phyloP scores from a whole-genome alignment of 1,139 yeast genomes.

The Taphrina deformans region DNA sequence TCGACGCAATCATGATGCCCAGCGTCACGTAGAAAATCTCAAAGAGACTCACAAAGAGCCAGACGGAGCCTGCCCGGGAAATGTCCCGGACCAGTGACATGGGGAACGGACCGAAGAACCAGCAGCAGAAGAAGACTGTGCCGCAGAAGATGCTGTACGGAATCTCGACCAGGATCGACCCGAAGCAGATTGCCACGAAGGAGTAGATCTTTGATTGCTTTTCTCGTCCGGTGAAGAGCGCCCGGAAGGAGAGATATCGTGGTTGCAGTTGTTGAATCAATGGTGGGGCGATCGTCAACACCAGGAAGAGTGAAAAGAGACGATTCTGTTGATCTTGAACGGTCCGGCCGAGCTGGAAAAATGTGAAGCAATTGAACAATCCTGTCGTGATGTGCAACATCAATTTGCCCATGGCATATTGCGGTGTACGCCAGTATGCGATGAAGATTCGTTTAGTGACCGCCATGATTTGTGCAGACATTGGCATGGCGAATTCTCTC shows the following conservation, averaged over 20 bases:
- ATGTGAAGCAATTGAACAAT: slow-evolving; percentile 55
- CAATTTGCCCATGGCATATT: slow-evolving; percentile 58
- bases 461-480: slow-evolving; percentile 53
- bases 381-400: slow-evolving; percentile 54
- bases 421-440: slow-evolving; percentile 76
- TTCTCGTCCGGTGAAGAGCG: slow-evolving; percentile 75
- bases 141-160: slow-evolving; percentile 73
- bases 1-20: slow-evolving; percentile 57
- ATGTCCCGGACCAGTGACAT: slow-evolving; percentile 54
- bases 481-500: slow-evolving; percentile 48
- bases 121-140: slow-evolving; percentile 65
- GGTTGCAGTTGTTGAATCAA: slow-evolving; percentile 59
- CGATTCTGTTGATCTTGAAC: slow-evolving; percentile 45
- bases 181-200: slow-evolving; percentile 57
- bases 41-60: slow-evolving; percentile 55
- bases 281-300: slow-evolving; percentile 55
- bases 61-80: slow-evolving; percentile 47
- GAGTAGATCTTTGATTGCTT: slow-evolving; percentile 64
- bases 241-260: slow-evolving; percentile 60
- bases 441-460: slow-evolving; percentile 58
- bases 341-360: slow-evolving; percentile 46
- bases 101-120: slow-evolving; percentile 59
- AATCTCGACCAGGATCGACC: slow-evolving; percentile 71
- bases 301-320: slow-evolving; percentile 55
- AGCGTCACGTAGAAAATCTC: slow-evolving; percentile 59